Evolutionary conservation across 345 rosid species (phyloP).

Genomic region (Boechera divaricarpa): DNA sequence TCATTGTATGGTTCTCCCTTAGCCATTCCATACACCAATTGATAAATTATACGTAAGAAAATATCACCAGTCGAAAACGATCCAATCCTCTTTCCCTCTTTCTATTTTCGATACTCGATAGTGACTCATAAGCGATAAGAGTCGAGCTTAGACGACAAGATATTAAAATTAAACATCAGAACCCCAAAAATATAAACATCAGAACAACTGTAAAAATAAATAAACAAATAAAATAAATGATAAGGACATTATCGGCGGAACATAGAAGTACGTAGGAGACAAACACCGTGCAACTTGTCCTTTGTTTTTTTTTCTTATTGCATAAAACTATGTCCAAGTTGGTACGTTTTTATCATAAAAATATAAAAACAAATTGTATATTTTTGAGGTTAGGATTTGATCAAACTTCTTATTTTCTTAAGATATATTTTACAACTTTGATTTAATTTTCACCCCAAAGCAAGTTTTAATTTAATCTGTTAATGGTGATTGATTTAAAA

Average conservation of each 20-base stretch:
- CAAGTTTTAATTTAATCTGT: not conserved
- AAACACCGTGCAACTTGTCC: conserved; percentile 30
- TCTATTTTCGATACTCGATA: not conserved
- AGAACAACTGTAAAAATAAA: conserved; percentile 21
- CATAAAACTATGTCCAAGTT: conserved; percentile 33
- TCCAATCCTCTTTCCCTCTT: no score
- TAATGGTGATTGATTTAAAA: conserved; percentile 24
- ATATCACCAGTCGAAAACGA: not conserved
- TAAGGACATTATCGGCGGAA: conserved; percentile 33
- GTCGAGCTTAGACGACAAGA: conserved; percentile 24
- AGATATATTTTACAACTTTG: not conserved
- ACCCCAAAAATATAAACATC: not conserved
- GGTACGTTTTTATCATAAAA: conserved; percentile 11
- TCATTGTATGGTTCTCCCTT: conserved; percentile 33
- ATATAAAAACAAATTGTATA: not conserved
- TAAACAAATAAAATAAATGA: conserved; percentile 17
- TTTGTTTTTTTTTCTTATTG: conserved; percentile 34
- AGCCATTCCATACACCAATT: conserved; percentile 12
- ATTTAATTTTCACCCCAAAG: not conserved
- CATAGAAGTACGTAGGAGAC: conserved; percentile 39
- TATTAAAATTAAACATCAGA: not conserved
- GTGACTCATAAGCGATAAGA: conserved; percentile 30
- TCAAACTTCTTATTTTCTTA: not conserved
- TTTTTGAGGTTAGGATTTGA: conserved; percentile 9
- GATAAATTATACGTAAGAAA: not conserved